Evolutionary conservation across 495 filamentous ascomycete genomes (phyloP).

Genomic region (Xylaria scruposa): DNA sequence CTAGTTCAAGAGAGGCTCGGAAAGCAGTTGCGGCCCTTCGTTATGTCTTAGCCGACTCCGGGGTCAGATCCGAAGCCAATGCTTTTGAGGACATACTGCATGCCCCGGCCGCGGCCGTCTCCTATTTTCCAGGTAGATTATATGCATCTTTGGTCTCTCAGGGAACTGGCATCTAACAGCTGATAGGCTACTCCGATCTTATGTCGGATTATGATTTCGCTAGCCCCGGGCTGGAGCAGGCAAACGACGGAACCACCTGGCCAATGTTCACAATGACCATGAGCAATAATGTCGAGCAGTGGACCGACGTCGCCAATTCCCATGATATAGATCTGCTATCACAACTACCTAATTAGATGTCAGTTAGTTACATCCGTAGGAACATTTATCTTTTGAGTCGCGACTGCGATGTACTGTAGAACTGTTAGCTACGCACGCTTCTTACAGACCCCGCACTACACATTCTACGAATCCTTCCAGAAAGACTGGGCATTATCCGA

Average conservation of each 20-base stretch:
- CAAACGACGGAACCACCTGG: not conserved
- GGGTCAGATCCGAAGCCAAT: slow-evolving; percentile 2
- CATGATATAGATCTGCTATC: not conserved
- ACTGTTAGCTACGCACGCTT: not conserved
- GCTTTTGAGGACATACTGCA: not conserved
- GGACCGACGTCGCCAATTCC: not conserved
- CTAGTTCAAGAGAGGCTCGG: slow-evolving; percentile 32
- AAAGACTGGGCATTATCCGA: not conserved
- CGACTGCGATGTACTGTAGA: not conserved
- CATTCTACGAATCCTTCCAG: not conserved
- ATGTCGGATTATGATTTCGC: slow-evolving; percentile 5
- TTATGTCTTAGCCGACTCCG: not conserved
- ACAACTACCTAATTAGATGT: not conserved
- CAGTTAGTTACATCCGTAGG: not conserved
- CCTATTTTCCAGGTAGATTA: slow-evolving; percentile 13
- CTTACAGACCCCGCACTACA: not conserved
- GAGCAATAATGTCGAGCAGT: not conserved
- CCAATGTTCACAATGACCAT: not conserved
- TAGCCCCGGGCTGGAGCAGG: not conserved
- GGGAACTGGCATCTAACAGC: not conserved
- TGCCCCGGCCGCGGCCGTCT: not conserved
- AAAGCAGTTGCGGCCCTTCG: slow-evolving; percentile 32
- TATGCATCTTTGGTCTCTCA: not conserved
- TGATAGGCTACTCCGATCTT: slow-evolving; percentile 11
- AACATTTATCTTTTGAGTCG: not conserved